These are phyloP conservation scores for Penicillium samsonianum DNA, from an alignment of 495 filamentous ascomycete species.

Conservation along the genomic window DNA sequence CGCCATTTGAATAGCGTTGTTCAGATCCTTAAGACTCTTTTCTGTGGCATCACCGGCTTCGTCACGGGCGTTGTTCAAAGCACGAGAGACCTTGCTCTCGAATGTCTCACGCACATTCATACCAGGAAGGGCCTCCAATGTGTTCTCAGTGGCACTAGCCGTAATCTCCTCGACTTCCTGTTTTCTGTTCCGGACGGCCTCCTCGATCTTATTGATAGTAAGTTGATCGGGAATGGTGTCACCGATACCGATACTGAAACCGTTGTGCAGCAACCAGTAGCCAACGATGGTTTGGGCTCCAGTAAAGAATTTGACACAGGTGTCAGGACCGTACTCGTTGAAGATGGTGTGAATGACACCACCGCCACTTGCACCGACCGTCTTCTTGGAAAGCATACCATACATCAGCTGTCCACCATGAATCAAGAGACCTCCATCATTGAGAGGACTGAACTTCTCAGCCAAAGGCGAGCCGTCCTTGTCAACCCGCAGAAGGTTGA, in stretches of 20 bases:
- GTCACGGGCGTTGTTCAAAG: constrained; percentile 93
- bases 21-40: constrained; percentile 87
- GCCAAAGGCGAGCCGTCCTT: constrained; percentile 54
- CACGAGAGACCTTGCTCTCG: constrained; percentile 90
- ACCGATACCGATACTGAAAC: constrained; percentile 97
- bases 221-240: constrained; percentile 89
- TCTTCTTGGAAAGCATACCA: constrained; percentile 89
- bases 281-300: constrained; percentile 89
- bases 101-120: constrained; percentile 99
- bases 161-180: constrained; percentile 73
- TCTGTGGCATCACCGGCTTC: constrained; percentile 89
- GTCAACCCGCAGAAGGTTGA: constrained; percentile 71
- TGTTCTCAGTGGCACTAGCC: constrained; percentile 73
- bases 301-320: constrained; percentile 92
- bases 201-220: constrained; percentile 81
- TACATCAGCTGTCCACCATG: constrained; percentile 87
- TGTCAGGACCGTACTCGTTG: constrained; percentile 86
- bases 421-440: constrained; percentile 80
- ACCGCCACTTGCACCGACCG: constrained; percentile 79
- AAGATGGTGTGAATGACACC: constrained; percentile 95
- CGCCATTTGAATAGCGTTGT: constrained; percentile 96
- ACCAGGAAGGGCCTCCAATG: constrained; percentile 85
- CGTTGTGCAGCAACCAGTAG: constrained; percentile 98
- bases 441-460: constrained; percentile 62
- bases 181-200: constrained; percentile 77